A percentile compares a stretch with the other conserved stretches of the same genome.
These are phyloP conservation scores for Tremellales sp. DNA, from an alignment of 1,284 basidiomycete species.

Conservation along the genomic window DNA sequence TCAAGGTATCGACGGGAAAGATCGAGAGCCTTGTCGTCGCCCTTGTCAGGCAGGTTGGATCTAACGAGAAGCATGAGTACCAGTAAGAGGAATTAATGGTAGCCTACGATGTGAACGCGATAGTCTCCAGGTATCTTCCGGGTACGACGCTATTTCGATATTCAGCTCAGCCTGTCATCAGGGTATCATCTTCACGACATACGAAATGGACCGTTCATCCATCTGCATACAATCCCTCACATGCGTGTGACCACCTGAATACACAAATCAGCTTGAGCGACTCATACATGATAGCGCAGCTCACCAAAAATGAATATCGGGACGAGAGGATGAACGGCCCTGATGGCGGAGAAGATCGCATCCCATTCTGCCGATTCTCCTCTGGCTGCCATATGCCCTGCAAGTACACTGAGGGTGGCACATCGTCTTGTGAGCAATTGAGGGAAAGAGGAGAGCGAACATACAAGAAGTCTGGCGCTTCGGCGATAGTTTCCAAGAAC, in stretches of 20 bases:
- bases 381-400: slow-evolving; percentile 45
- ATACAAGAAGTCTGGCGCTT: slow-evolving; percentile 73
- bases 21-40: slow-evolving; percentile 31
- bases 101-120: slow-evolving; percentile 58
- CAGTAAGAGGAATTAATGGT: slow-evolving; percentile 15
- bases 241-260: slow-evolving; percentile 61
- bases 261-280: background rate
- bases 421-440: slow-evolving; percentile 62
- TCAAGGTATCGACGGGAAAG: slow-evolving; percentile 52
- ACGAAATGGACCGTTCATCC: slow-evolving; percentile 44
- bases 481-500: slow-evolving; percentile 69
- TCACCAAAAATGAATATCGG: slow-evolving; percentile 78
- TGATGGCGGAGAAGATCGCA: slow-evolving; percentile 70
- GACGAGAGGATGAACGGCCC: slow-evolving; percentile 63
- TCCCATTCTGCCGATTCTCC: slow-evolving; percentile 53
- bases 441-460: slow-evolving; percentile 6
- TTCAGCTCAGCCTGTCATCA: slow-evolving; percentile 52
- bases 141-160: slow-evolving; percentile 60
- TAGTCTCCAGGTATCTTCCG: slow-evolving; percentile 82
- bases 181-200: slow-evolving; percentile 49
- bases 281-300: slow-evolving; percentile 18
- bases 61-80: slow-evolving; percentile 15
- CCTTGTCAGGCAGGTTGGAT: slow-evolving; percentile 28
- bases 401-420: slow-evolving; percentile 31
- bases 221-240: slow-evolving; percentile 68